These are phyloP conservation scores for Discostella pseudostelligera DNA, from an alignment of 108 stramenopile species.

Conservation along the genomic window DNA sequence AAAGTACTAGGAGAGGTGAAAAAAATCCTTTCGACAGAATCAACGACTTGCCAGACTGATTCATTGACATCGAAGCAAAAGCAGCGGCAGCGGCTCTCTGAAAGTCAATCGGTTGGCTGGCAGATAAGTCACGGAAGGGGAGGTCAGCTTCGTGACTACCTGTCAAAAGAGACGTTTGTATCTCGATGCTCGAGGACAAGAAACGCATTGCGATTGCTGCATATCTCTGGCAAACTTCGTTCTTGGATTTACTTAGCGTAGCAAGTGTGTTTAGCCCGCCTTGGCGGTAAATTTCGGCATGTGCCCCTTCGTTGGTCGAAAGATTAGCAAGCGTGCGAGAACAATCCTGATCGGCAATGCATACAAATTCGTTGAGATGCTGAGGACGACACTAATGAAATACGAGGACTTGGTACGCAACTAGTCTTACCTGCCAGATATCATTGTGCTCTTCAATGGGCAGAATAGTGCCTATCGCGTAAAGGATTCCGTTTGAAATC, in stretches of 20 bases:
- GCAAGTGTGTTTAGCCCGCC: constrained; percentile 70
- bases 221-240: constrained; percentile 76
- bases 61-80: constrained; percentile 71
- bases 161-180: constrained; percentile 54
- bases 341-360: constrained; percentile 45
- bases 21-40: constrained; percentile 65
- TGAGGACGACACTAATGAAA: not conserved
- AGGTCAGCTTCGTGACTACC: constrained; percentile 49
- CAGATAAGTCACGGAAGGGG: constrained; percentile 62
- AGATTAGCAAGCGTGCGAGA: constrained; percentile 78
- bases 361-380: too few relatives aligned
- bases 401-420: not conserved
- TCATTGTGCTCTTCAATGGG: constrained; percentile 70
- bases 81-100: constrained; percentile 85
- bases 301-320: constrained; percentile 72
- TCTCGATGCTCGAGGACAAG: constrained; percentile 63
- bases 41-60: constrained; percentile 61
- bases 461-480: constrained; percentile 55
- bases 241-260: constrained; percentile 49
- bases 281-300: constrained; percentile 59
- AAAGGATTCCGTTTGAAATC: constrained; percentile 61
- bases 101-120: constrained; percentile 66
- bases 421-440: constrained; percentile 44
- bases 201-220: constrained; percentile 80
- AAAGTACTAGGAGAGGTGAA: constrained; percentile 55